Evolutionary conservation across 495 filamentous ascomycete genomes (phyloP), one percentile per base, ranked within the genome.

Genomic region (Lineolata rhizophorae): DNA sequence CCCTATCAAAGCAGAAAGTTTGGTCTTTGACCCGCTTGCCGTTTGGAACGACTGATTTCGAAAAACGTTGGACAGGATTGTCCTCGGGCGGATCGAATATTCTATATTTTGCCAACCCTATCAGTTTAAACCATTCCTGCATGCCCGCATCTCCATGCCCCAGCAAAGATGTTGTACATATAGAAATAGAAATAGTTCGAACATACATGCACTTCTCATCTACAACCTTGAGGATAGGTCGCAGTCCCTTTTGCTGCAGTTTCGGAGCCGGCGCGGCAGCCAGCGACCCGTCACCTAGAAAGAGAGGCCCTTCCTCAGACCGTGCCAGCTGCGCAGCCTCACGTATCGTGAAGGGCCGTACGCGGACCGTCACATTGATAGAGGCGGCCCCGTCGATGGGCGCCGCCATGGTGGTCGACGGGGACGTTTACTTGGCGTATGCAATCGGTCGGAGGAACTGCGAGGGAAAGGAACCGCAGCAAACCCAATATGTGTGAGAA

Each of bases 11-110:
- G 28, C 70, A 83, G 45, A 99, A 99, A 3, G 84, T 84, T 51
- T 94, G 85, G 48, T 99, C 87, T 51, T 99, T 99, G 44, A 91
- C 79, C 37, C 85, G 72, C 48, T 92, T 95, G 29, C 84, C 82
- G 32, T 71, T 61, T 5, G 83, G 76, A 1, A 87, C 69, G 11
- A 90, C 72, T 17, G 73, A 77, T 51, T 70, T 68, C 19, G 80
- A 77, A 51, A 92, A 91, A 40, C 73, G 76, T 34, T 90, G 78
- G n/a, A 95, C 71, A 2, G 87, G 79, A 45, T 76, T 92, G 46
- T 95, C 90, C 52, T 99, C 87, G 4, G 87, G 87, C 8, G 87
- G 87, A 46, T 99, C 87, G 53, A 99, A 99, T 16, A 99, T 70
- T 39, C 87, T 97, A 32, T 34, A 11, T 15, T 14, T 2, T 3